Evolutionary conservation across 257 asterid species (phyloP), one percentile per base, ranked within the genome.

Genomic region (Solanum corneliomulleri): DNA sequence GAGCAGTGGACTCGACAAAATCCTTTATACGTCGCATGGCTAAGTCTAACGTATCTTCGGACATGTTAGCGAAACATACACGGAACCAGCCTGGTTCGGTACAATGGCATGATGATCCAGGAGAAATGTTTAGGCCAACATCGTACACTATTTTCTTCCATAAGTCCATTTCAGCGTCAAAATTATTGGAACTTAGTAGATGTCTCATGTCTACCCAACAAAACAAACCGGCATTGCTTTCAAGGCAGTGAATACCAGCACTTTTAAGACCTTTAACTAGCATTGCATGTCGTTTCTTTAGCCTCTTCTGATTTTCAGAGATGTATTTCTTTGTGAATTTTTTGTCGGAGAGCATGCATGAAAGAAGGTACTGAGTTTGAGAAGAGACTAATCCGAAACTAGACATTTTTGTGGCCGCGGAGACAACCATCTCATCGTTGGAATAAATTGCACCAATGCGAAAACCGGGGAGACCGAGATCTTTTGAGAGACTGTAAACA

Each of bases 151-250:
- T 91, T 85, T 93, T 94, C 86, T 93, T 93, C 98, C 98, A 96
- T 3, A 96, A 91, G 80, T 94, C 96, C 89, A 94, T 93, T 70
- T 95, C 98, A 0, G 95, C 94, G 4, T 93, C 92, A 29, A 93
- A 94, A 1, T 91, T 90, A 4, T 89, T 87, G 18, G 92, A 81
- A n/a, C 86, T 88, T 20, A 96, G 83, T 0, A 94, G 90, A 52
- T 96, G 97, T 70, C 98, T 92, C 97, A 94, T 92, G 77, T 95
- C 95, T 9, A 94, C 98, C 98, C 98, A 95, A 84, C 98, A 94
- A 77, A 95, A 95, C 58, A 95, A 89, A 10, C 94, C 98, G 4
- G 94, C 95, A 66, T 95, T 94, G 89, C 98, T 94, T 31, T 94
- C 90, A 4, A 96, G 88, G 72, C 95, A 92, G 15, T 88, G 29